phyloP scores from a whole-genome alignment of 2,329 filamentous ascomycete genomes.

The Botryosphaeria dothidea region DNA sequence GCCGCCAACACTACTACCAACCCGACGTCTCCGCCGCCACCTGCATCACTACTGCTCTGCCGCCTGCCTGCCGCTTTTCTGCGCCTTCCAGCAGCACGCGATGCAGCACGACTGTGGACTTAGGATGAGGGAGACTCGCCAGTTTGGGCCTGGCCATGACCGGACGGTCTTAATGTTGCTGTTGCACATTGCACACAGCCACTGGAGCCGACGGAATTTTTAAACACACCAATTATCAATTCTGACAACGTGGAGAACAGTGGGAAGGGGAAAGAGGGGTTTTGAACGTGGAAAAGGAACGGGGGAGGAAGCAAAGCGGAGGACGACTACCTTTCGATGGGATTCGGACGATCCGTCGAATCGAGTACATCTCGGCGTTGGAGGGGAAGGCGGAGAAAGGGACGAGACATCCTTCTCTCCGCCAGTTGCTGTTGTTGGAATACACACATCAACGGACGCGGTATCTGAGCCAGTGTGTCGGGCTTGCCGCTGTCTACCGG shows the following conservation, averaged over 20 bases:
- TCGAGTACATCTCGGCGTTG: background rate
- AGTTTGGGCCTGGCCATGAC: conserved; percentile 16
- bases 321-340: background rate
- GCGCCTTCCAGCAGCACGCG: background rate
- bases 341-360: background rate
- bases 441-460: background rate
- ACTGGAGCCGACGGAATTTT: background rate
- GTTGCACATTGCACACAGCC: background rate
- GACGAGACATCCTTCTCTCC: background rate
- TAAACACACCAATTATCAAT: background rate
- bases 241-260: background rate
- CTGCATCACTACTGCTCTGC: background rate
- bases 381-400: background rate
- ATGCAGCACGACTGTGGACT: conserved; percentile 7
- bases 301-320: background rate
- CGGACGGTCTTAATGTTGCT: background rate
- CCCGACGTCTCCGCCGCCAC: background rate
- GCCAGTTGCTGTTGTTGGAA: background rate
- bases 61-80: too few species aligned
- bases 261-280: background rate
- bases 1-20: background rate
- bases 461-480: background rate
- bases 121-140: conserved; percentile 13
- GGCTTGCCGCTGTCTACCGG: background rate
- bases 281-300: background rate